Evolutionary conservation across 2,329 filamentous ascomycete species (phyloP), one percentile per base, ranked within the genome.

Genomic region (Penicillium sp.): DNA sequence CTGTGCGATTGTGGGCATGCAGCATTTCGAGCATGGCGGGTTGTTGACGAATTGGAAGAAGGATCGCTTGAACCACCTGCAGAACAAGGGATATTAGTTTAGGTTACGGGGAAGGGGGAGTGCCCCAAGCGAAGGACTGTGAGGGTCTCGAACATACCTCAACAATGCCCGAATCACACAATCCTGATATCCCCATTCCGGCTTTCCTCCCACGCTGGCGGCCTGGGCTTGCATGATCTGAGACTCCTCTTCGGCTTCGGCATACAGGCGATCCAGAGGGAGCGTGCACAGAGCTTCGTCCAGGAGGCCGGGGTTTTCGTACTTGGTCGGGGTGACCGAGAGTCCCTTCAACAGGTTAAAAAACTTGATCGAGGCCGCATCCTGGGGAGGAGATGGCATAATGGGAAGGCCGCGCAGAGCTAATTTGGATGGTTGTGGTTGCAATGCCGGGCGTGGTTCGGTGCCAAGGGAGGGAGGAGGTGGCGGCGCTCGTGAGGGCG

Each of bases 41-140:
- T 97, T 97, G 80, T 97, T 96, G 70, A 98, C 92, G 89, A 93
- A 99, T 61, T 90, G 88, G 79, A 98, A 98, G 80, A 98, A 98
- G 7, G 90, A 89, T 65, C 90, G 86, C 80, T 95, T 96, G 81
- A 97, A 99, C 95, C 95, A 98, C 77, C 90, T 92, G 59, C 20
- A 54, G 63, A 60, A 54, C 48, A 58, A 65, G 63, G 61, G 57
- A 59, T 63, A 55, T 57, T 43, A 62, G 43, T 55, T 54, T 45
- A 35, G 25, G 15, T 5, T 8, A 22, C 20, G 14, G 50, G 17
- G 25, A 41, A 25, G 15, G 17, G 35, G 2, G 20, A 17, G 28
- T 3, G 7, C 14, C 28, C 39, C 28, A 54, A 35, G 49, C 11
- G 35, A 45, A 50, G 47, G 55, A 59, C 62, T 54, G 41, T 49